phyloP scores from a whole-genome alignment of 495 filamentous ascomycete genomes.

The Xeromyces bisporus region DNA sequence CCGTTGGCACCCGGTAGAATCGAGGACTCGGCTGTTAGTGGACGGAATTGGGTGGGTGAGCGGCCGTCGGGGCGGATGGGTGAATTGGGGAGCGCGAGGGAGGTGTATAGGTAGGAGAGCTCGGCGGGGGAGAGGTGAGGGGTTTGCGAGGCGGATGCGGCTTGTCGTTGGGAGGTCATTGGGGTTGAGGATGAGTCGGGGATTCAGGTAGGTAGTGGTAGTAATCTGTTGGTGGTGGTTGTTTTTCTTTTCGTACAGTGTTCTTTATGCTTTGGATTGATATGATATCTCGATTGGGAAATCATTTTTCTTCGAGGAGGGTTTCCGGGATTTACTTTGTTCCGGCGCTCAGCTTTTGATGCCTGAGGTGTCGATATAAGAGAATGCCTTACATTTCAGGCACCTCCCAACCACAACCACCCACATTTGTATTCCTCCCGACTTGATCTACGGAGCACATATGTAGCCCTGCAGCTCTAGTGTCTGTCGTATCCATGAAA shows the following conservation, averaged over 20 bases:
- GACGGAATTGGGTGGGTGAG: constrained; percentile 71
- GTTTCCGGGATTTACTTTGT: too few relatives aligned
- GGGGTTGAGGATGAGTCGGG: neutral
- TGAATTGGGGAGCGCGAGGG: constrained; percentile 52
- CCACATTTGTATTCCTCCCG: too few relatives aligned
- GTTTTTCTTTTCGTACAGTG: too few relatives aligned
- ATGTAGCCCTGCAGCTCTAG: too few relatives aligned
- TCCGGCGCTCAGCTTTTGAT: too few relatives aligned
- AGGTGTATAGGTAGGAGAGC: constrained; percentile 86
- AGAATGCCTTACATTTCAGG: too few relatives aligned
- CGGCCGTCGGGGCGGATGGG: constrained; percentile 85
- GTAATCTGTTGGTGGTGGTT: constrained; percentile 2
- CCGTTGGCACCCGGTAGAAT: constrained; percentile 83
- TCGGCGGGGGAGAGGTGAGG: constrained; percentile 80
- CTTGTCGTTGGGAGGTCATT: constrained; percentile 28
- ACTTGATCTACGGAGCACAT: too few relatives aligned
- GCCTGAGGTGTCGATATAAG: too few relatives aligned
- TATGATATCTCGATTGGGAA: too few relatives aligned
- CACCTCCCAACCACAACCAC: too few relatives aligned
- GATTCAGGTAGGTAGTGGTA: neutral
- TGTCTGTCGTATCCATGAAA: too few relatives aligned
- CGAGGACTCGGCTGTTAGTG: constrained; percentile 70
- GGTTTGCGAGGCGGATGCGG: constrained; percentile 28
- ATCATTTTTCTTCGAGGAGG: constrained; percentile 22
- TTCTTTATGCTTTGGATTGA: too few relatives aligned